phyloP scores from a whole-genome alignment of 257 asterid species.

The Striga asiatica region DNA sequence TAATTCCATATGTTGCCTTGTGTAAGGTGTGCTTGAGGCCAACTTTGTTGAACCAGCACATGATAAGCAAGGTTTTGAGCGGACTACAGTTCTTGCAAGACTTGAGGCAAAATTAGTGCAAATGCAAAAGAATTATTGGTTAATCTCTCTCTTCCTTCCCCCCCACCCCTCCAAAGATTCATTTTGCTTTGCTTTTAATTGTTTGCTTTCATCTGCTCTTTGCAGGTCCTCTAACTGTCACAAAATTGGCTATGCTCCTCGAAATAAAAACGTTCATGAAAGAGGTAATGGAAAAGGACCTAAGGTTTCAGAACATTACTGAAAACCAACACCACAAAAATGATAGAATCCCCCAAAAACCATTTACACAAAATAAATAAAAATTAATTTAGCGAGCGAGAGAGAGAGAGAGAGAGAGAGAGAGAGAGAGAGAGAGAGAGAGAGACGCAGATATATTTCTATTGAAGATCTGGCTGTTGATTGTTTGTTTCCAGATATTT shows the following conservation, averaged over 20 bases:
- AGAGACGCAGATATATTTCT: too few relatives aligned
- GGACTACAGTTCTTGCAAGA: conserved; percentile 78
- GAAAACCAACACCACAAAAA: neutral
- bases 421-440: neutral
- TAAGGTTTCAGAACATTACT: neutral
- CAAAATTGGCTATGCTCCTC: conserved; percentile 85
- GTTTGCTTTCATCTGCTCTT: conserved; percentile 14
- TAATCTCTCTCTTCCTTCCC: conserved; percentile 19
- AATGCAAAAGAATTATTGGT: conserved; percentile 89
- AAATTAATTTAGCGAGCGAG: too few relatives aligned
- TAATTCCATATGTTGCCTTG: conserved; percentile 2
- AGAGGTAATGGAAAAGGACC: conserved; percentile 38
- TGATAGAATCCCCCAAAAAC: too few relatives aligned
- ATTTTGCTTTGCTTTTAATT: conserved; percentile 6
- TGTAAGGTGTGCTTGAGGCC: conserved; percentile 87
- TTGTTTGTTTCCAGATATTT: conserved; percentile 26
- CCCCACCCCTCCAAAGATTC: too few relatives aligned
- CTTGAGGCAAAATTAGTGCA: conserved; percentile 62
- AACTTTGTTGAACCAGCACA: conserved; percentile 98
- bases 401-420: neutral
- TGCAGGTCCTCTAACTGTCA: conserved; percentile 64
- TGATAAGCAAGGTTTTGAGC: conserved; percentile 97
- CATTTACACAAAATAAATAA: too few relatives aligned
- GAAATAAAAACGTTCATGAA: conserved; percentile 30
- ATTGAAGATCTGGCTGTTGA: too few relatives aligned